Conservation (phyloP, 75 land plant species). For the Isoetes taiwanensis region DNA sequence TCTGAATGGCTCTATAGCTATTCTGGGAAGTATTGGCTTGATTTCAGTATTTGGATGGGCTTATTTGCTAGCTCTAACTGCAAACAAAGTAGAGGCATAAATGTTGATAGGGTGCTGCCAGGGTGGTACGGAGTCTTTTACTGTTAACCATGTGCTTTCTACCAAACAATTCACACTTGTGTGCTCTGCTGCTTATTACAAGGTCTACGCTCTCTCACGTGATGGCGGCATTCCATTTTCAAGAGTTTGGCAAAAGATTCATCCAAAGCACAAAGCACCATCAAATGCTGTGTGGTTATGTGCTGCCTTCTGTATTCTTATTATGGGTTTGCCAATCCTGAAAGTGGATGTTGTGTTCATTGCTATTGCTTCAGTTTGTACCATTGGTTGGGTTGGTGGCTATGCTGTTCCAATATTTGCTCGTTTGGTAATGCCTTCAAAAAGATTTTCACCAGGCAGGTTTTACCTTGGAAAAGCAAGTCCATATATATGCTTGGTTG, state of each 20-base stretch:
- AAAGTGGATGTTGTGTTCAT: conserved; percentile 75
- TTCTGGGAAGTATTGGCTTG: conserved; percentile 81
- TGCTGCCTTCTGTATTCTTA: conserved; percentile 48
- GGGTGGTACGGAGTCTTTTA: too few species aligned
- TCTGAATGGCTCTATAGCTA: conserved; percentile 78
- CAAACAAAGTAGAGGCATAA: too few species aligned
- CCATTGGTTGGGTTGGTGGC: conserved; percentile 91
- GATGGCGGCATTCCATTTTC: conserved; percentile 74
- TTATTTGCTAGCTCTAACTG: conserved; percentile 67
- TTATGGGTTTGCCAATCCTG: conserved; percentile 69
- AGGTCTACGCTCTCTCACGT: conserved; percentile 87
- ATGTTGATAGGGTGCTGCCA: too few species aligned
- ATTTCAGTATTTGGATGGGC: conserved; percentile 80
- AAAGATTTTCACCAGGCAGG: conserved; percentile 62
- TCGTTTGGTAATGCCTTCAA: conserved; percentile 52
- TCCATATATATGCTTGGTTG: conserved; percentile 47
- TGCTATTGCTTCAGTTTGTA: conserved; percentile 77
- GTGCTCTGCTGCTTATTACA: too few species aligned
- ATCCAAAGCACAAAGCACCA: conserved; percentile 64
- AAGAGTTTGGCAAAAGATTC: conserved; percentile 47
- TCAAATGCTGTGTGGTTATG: conserved; percentile 78
- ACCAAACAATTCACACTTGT: too few species aligned
- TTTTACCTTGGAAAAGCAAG: conserved; percentile 65
- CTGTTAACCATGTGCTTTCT: too few species aligned
- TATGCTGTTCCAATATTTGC: conserved; percentile 88